These are phyloP conservation scores for Aristolochia fimbriata DNA, from an alignment of 164 flowering plant genomes.

Conservation along the genomic window DNA sequence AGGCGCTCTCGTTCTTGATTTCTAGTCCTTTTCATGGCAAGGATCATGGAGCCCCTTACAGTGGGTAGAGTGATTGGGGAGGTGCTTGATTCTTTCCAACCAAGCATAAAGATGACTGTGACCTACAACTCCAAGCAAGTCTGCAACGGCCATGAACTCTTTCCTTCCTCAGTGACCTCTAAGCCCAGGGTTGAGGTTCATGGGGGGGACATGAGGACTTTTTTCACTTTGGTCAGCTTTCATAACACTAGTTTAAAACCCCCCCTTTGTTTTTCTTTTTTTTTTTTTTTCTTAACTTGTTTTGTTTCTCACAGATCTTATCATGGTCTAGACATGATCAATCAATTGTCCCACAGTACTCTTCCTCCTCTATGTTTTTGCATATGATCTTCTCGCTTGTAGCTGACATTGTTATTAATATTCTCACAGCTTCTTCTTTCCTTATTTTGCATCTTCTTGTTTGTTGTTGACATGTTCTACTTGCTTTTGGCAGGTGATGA, in stretches of 20 bases:
- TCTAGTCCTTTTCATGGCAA: conserved; percentile 22
- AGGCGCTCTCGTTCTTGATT: no score
- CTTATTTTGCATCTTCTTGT: not conserved
- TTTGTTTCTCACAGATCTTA: not conserved
- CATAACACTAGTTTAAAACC: not conserved
- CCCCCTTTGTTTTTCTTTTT: not conserved
- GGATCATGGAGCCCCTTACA: conserved; percentile 33
- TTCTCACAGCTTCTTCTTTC: not conserved
- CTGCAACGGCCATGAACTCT: conserved; percentile 53
- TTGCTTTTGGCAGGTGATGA: conserved; percentile 52
- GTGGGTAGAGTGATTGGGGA: conserved; percentile 54
- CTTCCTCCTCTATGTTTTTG: no score
- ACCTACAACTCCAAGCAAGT: conserved; percentile 40
- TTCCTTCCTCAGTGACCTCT: conserved; percentile 34
- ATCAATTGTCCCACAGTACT: no score
- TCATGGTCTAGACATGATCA: no score
- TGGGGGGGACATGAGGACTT: conserved; percentile 51
- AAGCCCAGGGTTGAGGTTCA: conserved; percentile 52
- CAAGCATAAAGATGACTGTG: conserved; percentile 34
- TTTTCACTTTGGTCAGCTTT: conserved; percentile 47
- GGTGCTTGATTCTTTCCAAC: conserved; percentile 38
- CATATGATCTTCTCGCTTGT: no score
- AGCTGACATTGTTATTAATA: no score
- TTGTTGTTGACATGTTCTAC: not conserved
- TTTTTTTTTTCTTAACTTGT: not conserved